Conservation (phyloP, 202 grass and related monocot species). For the Miscanthus sacchariflorus region DNA sequence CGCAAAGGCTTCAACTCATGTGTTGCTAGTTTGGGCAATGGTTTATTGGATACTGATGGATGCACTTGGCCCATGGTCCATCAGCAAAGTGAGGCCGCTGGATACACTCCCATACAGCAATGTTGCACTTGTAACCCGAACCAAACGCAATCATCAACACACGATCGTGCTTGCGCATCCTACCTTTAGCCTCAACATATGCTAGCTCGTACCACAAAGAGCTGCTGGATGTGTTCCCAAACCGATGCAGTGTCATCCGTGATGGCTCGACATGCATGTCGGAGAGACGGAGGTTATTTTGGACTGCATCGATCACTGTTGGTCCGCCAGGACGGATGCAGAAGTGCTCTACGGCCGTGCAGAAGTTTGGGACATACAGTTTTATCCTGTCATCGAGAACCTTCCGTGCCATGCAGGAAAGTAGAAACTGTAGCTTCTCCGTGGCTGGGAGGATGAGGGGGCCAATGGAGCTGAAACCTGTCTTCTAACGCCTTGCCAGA, state of each 20-base stretch:
- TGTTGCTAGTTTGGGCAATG: too few species aligned
- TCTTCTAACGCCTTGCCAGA: conserved; percentile 43
- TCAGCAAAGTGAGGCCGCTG: not conserved
- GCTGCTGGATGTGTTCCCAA: conserved; percentile 63
- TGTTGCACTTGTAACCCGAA: conserved; percentile 65
- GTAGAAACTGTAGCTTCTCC: conserved; percentile 36
- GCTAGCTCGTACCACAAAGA: conserved; percentile 66
- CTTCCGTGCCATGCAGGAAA: too few species aligned
- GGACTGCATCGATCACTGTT: conserved; percentile 56
- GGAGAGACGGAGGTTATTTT: too few species aligned
- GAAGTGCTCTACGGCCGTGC: conserved; percentile 43
- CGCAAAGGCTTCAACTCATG: too few species aligned
- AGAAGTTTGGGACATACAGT: conserved; percentile 54
- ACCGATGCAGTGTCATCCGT: conserved; percentile 57
- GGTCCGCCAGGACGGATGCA: conserved; percentile 50
- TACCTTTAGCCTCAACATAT: conserved; percentile 57
- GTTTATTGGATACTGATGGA: not conserved
- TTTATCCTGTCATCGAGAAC: too few species aligned
- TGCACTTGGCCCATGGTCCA: not conserved
- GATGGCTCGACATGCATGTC: too few species aligned
- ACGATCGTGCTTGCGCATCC: conserved; percentile 30
- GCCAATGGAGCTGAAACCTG: conserved; percentile 36
- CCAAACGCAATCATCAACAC: conserved; percentile 63
- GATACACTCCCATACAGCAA: conserved; percentile 42
- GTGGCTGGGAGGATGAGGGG: conserved; percentile 31